Base-by-base conservation (phyloP, 1,139 yeast species). In the Suhomyces guaymorum region DNA sequence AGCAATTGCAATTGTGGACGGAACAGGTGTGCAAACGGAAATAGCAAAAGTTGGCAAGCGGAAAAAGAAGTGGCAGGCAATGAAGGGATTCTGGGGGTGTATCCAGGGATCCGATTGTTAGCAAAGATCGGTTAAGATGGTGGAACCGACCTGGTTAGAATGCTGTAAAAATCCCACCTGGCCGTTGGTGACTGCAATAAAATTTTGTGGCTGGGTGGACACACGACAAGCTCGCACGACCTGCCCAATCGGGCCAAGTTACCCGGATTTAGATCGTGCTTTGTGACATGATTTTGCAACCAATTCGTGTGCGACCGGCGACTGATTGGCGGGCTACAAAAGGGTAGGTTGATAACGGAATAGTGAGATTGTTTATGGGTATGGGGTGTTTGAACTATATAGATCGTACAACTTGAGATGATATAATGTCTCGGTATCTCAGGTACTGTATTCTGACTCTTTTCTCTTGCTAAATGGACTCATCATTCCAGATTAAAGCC, bases 131-230 rank as follows among this genome's bases (percentile, higher is more conserved):
- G n/a, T n/a, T 8, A 8, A 6, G 8, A 17, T 13, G 33, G 18
- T 12, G 9, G 19, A 14, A 28, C 7, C 22, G 12, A 28, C 24
- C 14, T 26, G 30, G 18, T 19, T 16, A 13, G 30, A 37, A 37
- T 26, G 40, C 40, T 37, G 37, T 37, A 37, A 37, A 37, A 37
- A 17, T 37, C 40, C 39, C 34, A 33, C 33, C 40, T 37, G 37
- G 32, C 40, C 34, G 40, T 37, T 33, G 40, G 41, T 38, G 41
- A 38, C 41, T 38, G 41, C 41, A 38, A 38, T 38, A 38, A 38
- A 38, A 38, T 33, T 38, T 38, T 38, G 40, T 37, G 40, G 34
- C 40, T 33, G 26, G 36, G 37, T 30, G 28, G 28, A n/a, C 19
- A 24, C 40, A 37, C 40, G 40, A 32, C 34, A 20, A 10, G 19